A percentile compares a stretch with the other conserved stretches of the same genome.
These are phyloP conservation scores for Epicoccum nigrum DNA, from an alignment of 2,329 filamentous ascomycete genomes.

Conservation along the genomic window DNA sequence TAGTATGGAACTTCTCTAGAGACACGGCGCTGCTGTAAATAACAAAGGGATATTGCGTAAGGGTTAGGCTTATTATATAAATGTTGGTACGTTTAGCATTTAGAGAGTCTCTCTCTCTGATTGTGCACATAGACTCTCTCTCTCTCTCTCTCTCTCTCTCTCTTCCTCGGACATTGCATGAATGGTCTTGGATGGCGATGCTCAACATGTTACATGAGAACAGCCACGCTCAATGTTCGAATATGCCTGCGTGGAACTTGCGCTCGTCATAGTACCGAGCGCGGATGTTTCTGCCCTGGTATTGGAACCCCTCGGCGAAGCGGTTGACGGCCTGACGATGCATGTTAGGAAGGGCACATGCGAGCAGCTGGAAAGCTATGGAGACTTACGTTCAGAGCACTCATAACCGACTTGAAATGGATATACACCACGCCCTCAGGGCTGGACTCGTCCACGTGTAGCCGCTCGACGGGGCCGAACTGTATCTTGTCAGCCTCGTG, in stretches of 20 bases:
- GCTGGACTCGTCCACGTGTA: constrained; percentile 70
- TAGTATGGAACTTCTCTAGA: no score
- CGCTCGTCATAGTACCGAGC: constrained; percentile 83
- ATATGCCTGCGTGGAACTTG: constrained; percentile 70
- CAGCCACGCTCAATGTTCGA: constrained; percentile 29
- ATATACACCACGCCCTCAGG: constrained; percentile 77
- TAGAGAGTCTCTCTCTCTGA: no score
- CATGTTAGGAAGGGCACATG: constrained; percentile 12
- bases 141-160: no score
- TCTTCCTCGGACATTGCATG: no score
- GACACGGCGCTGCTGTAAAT: no score
- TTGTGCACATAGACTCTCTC: no score
- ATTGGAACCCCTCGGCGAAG: constrained; percentile 88
- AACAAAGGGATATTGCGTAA: no score
- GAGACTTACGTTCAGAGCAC: constrained; percentile 75
- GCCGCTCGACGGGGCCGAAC: constrained; percentile 82
- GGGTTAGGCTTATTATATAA: no score
- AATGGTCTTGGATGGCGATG: no score
- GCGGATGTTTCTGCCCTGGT: constrained; percentile 84
- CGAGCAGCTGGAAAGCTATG: no score
- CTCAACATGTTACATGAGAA: no score
- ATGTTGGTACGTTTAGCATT: no score
- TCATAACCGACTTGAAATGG: constrained; percentile 86
- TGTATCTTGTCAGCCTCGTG: constrained; percentile 43
- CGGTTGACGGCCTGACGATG: constrained; percentile 80